A percentile compares a stretch with the other conserved stretches of the same genome.
Conservation (phyloP, 441 rosid genomes). For the Flueggea neowawraea region DNA sequence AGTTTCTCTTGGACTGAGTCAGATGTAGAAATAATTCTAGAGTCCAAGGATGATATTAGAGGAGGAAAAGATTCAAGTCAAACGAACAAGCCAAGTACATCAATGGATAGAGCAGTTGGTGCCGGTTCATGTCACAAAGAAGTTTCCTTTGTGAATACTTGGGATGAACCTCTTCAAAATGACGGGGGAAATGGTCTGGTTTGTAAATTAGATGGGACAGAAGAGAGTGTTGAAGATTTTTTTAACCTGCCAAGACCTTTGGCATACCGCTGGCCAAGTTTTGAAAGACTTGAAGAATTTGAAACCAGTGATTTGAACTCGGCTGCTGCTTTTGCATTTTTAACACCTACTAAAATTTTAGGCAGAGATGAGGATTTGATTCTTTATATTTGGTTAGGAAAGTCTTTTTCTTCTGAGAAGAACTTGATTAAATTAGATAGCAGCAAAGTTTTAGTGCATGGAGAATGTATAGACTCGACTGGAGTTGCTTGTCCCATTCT, state of each 20-base stretch:
- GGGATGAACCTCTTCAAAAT: conserved; percentile 26
- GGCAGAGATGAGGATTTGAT: conserved; percentile 39
- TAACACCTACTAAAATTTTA: conserved; percentile 33
- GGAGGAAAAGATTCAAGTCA: conserved; percentile 28
- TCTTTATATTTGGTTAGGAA: conserved; percentile 89
- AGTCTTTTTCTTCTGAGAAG: conserved; percentile 43
- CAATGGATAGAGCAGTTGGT: conserved; percentile 32
- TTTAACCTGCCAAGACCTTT: conserved; percentile 33
- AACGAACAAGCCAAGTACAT: conserved; percentile 27
- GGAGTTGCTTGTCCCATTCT: conserved; percentile 53
- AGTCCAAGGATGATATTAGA: conserved; percentile 36
- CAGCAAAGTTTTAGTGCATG: conserved; percentile 26
- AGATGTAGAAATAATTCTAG: conserved; percentile 52
- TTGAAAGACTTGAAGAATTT: conserved; percentile 52
- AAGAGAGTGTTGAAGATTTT: conserved; percentile 21
- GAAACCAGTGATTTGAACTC: conserved; percentile 49
- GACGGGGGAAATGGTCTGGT: conserved; percentile 11
- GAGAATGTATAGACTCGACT: conserved; percentile 53
- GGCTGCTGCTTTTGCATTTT: conserved; percentile 57
- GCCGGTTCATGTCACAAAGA: conserved; percentile 32
- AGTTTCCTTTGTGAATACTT: conserved; percentile 25
- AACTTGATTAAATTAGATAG: conserved; percentile 40
- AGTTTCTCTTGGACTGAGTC: conserved; percentile 37
- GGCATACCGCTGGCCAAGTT: conserved; percentile 68
- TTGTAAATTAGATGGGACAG: conserved; percentile 13